Conservation (phyloP, 352 stramenopile genomes). For the Pythium brassicae region DNA sequence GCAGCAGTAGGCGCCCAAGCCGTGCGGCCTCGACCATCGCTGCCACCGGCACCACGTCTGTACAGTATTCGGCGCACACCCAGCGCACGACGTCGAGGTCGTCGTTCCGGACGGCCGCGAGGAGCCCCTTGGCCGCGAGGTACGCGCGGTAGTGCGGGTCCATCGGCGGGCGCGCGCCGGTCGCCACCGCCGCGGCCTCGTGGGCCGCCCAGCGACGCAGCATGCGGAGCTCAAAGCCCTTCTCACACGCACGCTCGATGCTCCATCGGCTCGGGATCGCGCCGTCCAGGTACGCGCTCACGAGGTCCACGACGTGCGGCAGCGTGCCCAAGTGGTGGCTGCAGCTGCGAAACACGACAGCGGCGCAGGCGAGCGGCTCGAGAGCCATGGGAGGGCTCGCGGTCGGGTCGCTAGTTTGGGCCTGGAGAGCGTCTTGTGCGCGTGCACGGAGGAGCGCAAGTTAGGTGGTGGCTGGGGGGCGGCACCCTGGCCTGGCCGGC, state of each 20-base stretch:
- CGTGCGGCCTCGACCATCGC: background rate
- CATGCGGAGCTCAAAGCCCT: background rate
- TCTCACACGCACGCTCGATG: background rate
- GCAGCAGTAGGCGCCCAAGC: background rate
- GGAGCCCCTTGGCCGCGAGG: background rate
- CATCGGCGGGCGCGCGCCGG: background rate
- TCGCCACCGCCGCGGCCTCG: too few relatives aligned
- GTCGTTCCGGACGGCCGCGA: background rate
- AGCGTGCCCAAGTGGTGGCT: background rate
- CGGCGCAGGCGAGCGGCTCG: background rate
- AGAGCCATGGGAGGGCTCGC: too few relatives aligned
- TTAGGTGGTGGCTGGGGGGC: too few relatives aligned
- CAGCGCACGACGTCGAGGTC: background rate
- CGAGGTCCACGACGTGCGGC: background rate
- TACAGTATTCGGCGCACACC: constrained; percentile 6
- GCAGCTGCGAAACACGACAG: background rate
- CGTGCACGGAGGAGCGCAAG: too few relatives aligned
- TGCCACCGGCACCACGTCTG: background rate
- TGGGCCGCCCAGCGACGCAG: too few relatives aligned
- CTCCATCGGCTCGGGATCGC: background rate
- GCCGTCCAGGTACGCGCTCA: background rate
- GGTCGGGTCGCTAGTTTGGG: too few relatives aligned
- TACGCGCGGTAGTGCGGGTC: background rate
- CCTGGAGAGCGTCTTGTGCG: too few relatives aligned
- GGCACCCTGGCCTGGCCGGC: too few relatives aligned